Evolutionary conservation across 2,329 filamentous ascomycete genomes (phyloP), one percentile per base, ranked within the genome.

Genomic region (Penicillium griseofulvum): DNA sequence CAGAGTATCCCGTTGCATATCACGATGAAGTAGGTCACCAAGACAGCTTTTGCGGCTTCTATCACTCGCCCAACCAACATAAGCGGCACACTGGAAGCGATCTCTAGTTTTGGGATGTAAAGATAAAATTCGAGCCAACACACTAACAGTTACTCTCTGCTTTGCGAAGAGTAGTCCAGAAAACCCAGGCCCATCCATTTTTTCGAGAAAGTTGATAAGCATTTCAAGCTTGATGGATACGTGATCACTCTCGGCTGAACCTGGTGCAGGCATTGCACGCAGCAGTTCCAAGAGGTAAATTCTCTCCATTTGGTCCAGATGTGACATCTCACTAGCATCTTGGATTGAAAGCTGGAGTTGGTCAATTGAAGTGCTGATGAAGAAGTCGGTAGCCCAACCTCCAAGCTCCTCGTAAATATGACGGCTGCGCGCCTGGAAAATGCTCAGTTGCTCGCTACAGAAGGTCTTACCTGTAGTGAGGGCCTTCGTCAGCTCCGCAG

Each of bases 341-440:
- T 62, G 43, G 12, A 61, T 49, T 3, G 57, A 60, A 14, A 48
- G 49, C 10, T 43, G 62, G 11, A 77, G 65, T 44, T 71, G 71
- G 44, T 66, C 69, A 10, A 84, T 73, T 4, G 80, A 79, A 36
- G 75, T 75, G 49, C 72, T 71, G 24, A 91, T 81, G 65, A 86
- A 91, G 47, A 80, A 81, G 46, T 91, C 86, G 0, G 82, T 81
- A 1, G 87, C 87, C 87, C 87, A 92, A 1, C 76, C 61, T 0
- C 89, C 89, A 4, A 91, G 77, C 43, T 88, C 81, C 3, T 67
- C 61, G 22, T 76, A 76, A 1, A 91, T 77, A 14, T 79, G 77
- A 1, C 59, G 44, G 12, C 81, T 77, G 31, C 80, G 83, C 2
- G 75, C 74, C 41, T 76, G 74, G 8, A 91, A 78, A 0, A 74